Evolutionary conservation across 2,329 filamentous ascomycete genomes (phyloP), one percentile per base, ranked within the genome.

Genomic region (Chaetomium sp.): DNA sequence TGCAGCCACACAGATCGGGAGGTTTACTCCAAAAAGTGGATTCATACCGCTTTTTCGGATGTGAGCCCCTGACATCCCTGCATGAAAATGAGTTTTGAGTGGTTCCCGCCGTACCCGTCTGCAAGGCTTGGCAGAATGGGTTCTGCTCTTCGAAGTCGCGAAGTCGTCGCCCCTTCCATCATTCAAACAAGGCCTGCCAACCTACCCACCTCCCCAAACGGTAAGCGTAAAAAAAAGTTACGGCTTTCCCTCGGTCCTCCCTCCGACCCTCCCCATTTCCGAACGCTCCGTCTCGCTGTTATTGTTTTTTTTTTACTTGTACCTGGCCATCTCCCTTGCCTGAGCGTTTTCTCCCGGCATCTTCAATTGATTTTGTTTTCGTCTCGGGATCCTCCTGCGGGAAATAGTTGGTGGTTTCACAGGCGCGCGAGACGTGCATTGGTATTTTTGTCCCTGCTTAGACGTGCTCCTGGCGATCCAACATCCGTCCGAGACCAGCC

Each of bases 191-290:
- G 60, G 56, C 57, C 64, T n/a, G 38, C 61, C 47, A 16, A 29
- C 9, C 64, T 61, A 57, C 56, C 64, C 63, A 57, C 56, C 65
- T 60, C 62, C 67, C 67, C 64, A 69, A 69, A 65, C 62, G 65
- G 69, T 65, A 66, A 61, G 60, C 25, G 65, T 53, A 64, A 70
- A 71, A 71, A 72, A 71, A 70, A 70, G 68, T 69, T 65, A 67
- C 68, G 64, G 65, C 66, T 53, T 49, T 56, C 54, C 29, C 6
- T 25, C 55, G 57, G n/a, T 56, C 50, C 50, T 62, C 50, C 62
- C 42, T 49, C 35, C 60, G 23, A 35, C 55, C 35, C 42, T 45
- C 49, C 33, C 55, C 49, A 54, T 64, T 55, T 64, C 67, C 67
- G 67, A 68, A 65, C 65, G 42, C 60, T 65, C 67, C 67, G 67